These are phyloP conservation scores for Eucalyptus pumila DNA, from an alignment of 345 rosid genomes.

Conservation along the genomic window DNA sequence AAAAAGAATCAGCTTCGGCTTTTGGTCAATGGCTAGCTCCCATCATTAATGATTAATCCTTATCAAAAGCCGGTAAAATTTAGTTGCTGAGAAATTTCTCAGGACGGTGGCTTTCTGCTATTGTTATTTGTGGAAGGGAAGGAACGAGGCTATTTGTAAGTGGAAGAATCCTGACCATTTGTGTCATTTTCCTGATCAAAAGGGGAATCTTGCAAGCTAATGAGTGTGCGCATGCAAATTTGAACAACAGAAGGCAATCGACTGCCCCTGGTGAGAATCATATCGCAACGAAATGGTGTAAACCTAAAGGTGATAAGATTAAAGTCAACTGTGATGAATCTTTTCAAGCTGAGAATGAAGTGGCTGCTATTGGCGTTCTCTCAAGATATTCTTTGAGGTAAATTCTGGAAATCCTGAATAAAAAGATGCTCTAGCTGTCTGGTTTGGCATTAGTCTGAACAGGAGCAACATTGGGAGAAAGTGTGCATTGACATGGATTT, in stretches of 20 bases:
- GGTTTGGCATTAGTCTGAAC: not conserved
- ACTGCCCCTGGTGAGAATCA: not conserved
- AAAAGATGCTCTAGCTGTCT: not conserved
- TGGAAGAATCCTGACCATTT: not conserved
- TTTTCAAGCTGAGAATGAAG: not conserved
- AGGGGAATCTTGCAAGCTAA: not conserved
- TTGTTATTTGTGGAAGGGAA: not conserved
- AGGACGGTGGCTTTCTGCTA: not conserved
- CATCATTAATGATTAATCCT: not conserved
- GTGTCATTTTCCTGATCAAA: not conserved
- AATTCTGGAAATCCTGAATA: not conserved
- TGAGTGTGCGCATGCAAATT: not conserved
- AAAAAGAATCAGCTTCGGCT: too few relatives aligned
- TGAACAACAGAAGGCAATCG: not conserved
- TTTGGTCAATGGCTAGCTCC: too few relatives aligned
- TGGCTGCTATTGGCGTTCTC: not conserved
- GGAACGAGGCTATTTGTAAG: not conserved
- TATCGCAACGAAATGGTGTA: not conserved
- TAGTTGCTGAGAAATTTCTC: not conserved
- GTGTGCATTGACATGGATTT: not conserved
- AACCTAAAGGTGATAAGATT: not conserved
- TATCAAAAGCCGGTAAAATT: not conserved
- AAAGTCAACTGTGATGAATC: not conserved
- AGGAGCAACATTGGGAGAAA: not conserved
- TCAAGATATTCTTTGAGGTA: not conserved